A percentile compares a stretch with the other conserved stretches of the same genome.
These are phyloP conservation scores for Backusella psychrophila DNA, from an alignment of 192 early-diverging fungal genomes.

Conservation along the genomic window DNA sequence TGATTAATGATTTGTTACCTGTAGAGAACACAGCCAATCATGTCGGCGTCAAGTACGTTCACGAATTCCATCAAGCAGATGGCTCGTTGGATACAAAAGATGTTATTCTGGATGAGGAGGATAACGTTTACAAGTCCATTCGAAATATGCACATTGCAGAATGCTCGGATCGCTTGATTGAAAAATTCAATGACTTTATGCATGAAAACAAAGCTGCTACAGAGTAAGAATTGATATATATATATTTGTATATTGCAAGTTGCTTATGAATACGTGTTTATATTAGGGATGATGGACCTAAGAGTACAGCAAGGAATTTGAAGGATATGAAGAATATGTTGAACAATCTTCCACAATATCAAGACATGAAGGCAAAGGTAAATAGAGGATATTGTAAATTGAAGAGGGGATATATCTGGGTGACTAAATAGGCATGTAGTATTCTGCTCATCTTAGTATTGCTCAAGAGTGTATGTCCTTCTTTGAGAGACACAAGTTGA, in stretches of 20 bases:
- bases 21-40: slow-evolving; percentile 36
- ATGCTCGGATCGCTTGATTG: slow-evolving; percentile 66
- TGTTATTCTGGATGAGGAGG: slow-evolving; percentile 70
- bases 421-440: slow-evolving; percentile 33
- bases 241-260: neutral
- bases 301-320: slow-evolving; percentile 59
- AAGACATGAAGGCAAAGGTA: slow-evolving; percentile 73
- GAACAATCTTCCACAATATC: slow-evolving; percentile 81
- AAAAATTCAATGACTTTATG: slow-evolving; percentile 79
- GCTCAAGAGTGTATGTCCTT: slow-evolving; percentile 79
- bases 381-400: neutral
- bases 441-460: slow-evolving; percentile 82
- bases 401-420: neutral
- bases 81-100: slow-evolving; percentile 42
- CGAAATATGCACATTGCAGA: slow-evolving; percentile 85
- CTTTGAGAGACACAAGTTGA: slow-evolving; percentile 70
- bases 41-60: slow-evolving; percentile 63
- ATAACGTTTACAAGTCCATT: slow-evolving; percentile 74
- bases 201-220: slow-evolving; percentile 60
- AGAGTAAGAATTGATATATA: neutral
- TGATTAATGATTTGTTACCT: slow-evolving; percentile 88
- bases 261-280: neutral
- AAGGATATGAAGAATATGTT: slow-evolving; percentile 88
- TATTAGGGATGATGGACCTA: slow-evolving; percentile 14
- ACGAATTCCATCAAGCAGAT: slow-evolving; percentile 43